phyloP scores from a whole-genome alignment of 2,329 filamentous ascomycete genomes.

The Pochonia chlamydosporia region DNA sequence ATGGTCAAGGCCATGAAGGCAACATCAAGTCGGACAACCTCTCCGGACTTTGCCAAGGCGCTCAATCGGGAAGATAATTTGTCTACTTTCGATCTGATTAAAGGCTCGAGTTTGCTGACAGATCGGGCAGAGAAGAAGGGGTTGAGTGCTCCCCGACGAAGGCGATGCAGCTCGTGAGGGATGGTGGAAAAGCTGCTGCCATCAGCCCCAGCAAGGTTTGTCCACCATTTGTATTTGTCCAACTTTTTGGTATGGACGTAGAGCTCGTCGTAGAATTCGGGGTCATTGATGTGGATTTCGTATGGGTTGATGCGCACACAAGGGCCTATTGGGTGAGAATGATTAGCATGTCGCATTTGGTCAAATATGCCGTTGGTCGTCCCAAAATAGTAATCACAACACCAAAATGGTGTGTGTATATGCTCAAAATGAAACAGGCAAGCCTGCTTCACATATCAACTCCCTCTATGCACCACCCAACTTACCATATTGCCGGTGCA shows the following conservation, averaged over 20 bases:
- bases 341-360: background rate
- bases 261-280: conserved; percentile 20
- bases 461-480: background rate
- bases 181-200: conserved; percentile 23
- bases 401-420: too few species aligned
- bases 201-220: conserved; percentile 12
- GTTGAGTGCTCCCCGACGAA: conserved; percentile 32
- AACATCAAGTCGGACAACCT: conserved; percentile 12
- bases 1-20: conserved; percentile 22
- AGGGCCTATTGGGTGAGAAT: conserved; percentile 17
- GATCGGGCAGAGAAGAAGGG: conserved; percentile 36
- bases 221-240: conserved; percentile 13
- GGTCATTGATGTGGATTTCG: conserved; percentile 23
- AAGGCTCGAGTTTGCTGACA: conserved; percentile 28
- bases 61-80: conserved; percentile 17
- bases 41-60: background rate
- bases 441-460: too few species aligned
- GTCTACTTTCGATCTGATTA: conserved; percentile 25
- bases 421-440: too few species aligned
- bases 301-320: conserved; percentile 26
- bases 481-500: conserved; percentile 6
- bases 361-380: too few species aligned
- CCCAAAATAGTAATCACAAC: too few species aligned
- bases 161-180: conserved; percentile 33
- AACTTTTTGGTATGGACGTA: conserved; percentile 15